A percentile compares a stretch with the other conserved stretches of the same genome.
phyloP scores from a whole-genome alignment of 2,329 filamentous ascomycete genomes.

The Sporothrix brasiliensis region DNA sequence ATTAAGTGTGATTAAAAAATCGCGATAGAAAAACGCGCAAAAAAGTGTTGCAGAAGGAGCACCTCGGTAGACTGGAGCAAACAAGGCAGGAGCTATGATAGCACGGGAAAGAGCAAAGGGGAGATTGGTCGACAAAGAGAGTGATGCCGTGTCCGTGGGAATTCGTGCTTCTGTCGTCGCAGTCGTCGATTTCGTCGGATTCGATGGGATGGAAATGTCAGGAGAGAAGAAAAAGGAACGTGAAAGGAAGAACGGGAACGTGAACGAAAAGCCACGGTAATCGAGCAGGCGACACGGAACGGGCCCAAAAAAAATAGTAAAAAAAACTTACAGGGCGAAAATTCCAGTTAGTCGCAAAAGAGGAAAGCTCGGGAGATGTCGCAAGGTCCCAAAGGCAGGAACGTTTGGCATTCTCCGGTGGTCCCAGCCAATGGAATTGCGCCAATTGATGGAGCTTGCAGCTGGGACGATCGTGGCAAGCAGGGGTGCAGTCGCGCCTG shows the following conservation, averaged over 20 bases:
- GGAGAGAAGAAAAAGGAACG: conserved; percentile 21
- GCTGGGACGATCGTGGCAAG: neutral
- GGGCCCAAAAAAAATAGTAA: conserved; percentile 19
- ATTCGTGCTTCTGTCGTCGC: conserved; percentile 19
- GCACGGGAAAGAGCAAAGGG: neutral
- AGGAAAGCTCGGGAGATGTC: conserved; percentile 45
- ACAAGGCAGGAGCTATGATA: conserved; percentile 19
- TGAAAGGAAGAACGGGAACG: conserved; percentile 3
- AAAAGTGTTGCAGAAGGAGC: conserved; percentile 18
- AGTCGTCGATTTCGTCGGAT: conserved; percentile 17
- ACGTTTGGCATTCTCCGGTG: conserved; percentile 32
- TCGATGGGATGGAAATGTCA: conserved; percentile 16
- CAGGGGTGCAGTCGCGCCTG: conserved; percentile 13
- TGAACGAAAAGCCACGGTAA: conserved; percentile 7
- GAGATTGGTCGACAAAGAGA: conserved; percentile 16
- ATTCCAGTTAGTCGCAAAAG: conserved; percentile 32
- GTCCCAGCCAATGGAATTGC: conserved; percentile 36
- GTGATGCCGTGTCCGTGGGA: conserved; percentile 20
- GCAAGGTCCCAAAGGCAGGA: conserved; percentile 33
- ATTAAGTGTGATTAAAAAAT: conserved; percentile 5
- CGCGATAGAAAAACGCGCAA: conserved; percentile 30
- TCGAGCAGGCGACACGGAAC: conserved; percentile 21
- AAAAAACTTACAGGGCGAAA: conserved; percentile 24
- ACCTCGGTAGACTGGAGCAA: conserved; percentile 25
- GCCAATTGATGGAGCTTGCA: conserved; percentile 35